These are phyloP conservation scores for Penicillium turbatum DNA, from an alignment of 495 filamentous ascomycete genomes.

Conservation along the genomic window DNA sequence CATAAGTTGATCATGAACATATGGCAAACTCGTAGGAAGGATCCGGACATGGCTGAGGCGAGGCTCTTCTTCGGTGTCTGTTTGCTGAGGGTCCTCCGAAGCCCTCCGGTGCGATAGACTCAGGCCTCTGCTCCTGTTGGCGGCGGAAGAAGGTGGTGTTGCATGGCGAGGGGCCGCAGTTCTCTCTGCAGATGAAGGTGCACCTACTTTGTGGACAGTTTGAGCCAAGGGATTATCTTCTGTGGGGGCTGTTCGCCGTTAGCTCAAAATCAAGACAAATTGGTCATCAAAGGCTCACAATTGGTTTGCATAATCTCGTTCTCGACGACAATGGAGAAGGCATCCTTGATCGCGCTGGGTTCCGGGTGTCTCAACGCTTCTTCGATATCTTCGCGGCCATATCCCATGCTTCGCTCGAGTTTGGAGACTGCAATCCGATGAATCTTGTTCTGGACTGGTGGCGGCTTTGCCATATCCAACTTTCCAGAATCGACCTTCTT, in stretches of 20 bases:
- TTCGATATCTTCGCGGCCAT: conserved; percentile 89
- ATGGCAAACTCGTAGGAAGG: conserved; percentile 81
- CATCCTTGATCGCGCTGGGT: conserved; percentile 96
- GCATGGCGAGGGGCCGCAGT: conserved; percentile 22
- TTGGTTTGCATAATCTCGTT: conserved; percentile 96
- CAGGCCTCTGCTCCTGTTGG: conserved; percentile 15
- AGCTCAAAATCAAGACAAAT: conserved; percentile 7
- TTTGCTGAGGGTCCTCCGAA: conserved; percentile 25
- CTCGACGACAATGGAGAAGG: conserved; percentile 94
- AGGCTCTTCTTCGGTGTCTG: conserved; percentile 27
- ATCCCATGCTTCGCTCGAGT: conserved; percentile 96
- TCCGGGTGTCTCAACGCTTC: conserved; percentile 88
- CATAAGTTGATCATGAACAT: conserved; percentile 88
- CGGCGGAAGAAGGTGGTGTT: conserved; percentile 13
- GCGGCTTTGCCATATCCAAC: conserved; percentile 71
- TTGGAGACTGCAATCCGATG: conserved; percentile 90
- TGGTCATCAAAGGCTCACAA: conserved; percentile 48
- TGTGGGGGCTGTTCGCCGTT: conserved; percentile 32
- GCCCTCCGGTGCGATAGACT: conserved; percentile 29
- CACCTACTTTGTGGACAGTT: conserved; percentile 20
- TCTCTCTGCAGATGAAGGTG: conserved; percentile 20
- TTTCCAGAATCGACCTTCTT: conserved; percentile 78
- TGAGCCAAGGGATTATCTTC: conserved; percentile 38
- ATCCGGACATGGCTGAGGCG: conserved; percentile 79
- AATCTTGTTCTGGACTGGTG: conserved; percentile 77